phyloP scores from a whole-genome alignment of 305 asterid genomes.

The Solanum hybrid region DNA sequence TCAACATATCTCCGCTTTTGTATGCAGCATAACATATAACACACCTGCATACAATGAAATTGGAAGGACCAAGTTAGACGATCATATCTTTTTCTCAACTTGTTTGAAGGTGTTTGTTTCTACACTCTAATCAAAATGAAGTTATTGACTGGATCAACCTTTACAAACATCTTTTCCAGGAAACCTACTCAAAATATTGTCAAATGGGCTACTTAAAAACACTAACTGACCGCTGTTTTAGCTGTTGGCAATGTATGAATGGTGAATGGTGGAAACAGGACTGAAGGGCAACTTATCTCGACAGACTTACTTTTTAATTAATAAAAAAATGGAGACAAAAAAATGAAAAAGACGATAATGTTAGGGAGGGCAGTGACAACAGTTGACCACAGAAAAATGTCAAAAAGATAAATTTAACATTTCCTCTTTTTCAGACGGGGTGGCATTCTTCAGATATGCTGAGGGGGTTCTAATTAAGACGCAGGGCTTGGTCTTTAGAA shows the following conservation, averaged over 20 bases:
- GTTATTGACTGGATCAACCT: not conserved
- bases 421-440: not conserved
- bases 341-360: not conserved
- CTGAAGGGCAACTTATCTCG: not conserved
- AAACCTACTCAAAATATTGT: not conserved
- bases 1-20: constrained; percentile 45
- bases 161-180: not conserved
- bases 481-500: not conserved
- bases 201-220: not conserved
- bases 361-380: not conserved
- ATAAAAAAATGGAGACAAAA: not conserved
- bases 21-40: constrained; percentile 63
- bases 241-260: not conserved
- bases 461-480: not conserved
- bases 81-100: not conserved
- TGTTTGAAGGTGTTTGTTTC: not conserved
- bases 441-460: not conserved
- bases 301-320: not conserved
- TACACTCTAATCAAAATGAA: not conserved
- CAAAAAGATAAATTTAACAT: not conserved
- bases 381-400: not conserved
- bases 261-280: not conserved
- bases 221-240: not conserved
- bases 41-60: constrained; percentile 39
- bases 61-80: not conserved